Base-by-base conservation (phyloP, 306 rosid genomes). In the Cotoneaster glaucophyllus region DNA sequence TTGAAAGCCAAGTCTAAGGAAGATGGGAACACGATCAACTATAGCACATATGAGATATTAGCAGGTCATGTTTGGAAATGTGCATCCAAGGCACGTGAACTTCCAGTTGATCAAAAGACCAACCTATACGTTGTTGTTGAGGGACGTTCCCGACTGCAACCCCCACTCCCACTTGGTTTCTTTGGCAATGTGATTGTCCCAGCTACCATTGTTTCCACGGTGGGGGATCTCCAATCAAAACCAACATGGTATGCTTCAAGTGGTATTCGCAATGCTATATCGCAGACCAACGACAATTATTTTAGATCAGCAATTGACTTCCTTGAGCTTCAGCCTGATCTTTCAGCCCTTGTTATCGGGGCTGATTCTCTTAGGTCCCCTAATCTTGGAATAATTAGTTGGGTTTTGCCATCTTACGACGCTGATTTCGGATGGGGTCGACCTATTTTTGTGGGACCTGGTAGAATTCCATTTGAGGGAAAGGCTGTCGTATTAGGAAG, bases 391-490 rank as follows among this genome's bases (percentile, higher is more conserved):
- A 89, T 91, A 68, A 88, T 85, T 15, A 88, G 93, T 41, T 91
- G 95, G 97, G 73, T 67, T 4, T 83, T 91, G 72, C 95, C 97
- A 0, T 80, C 88, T 31, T 86, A 91, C n/a, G 95, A 88, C 41
- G 89, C 95, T 77, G 91, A 91, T 41, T 91, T 91, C 34, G 97
- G 97, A 69, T 91, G 95, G 95, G 97, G 97, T 14, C 78, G 93
- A 61, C 97, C 97, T 1, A 91, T 89, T 19, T 91, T 88, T 71
- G 79, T 85, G 88, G 97, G 95, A 17, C 97, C 95, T 4, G 84
- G 95, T n/a, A 2, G 91, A 24, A 80, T 88, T 61, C 84, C 84
- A 3, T 87, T 81, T 10, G 97, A 89, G 70, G 97, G 97, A 3
- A 56, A 80, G 3, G 83, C 95, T 48, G 88, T 83, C 45, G 81